Base-by-base conservation (phyloP, 176 grass and related monocot species). In the Musa beccarii region DNA sequence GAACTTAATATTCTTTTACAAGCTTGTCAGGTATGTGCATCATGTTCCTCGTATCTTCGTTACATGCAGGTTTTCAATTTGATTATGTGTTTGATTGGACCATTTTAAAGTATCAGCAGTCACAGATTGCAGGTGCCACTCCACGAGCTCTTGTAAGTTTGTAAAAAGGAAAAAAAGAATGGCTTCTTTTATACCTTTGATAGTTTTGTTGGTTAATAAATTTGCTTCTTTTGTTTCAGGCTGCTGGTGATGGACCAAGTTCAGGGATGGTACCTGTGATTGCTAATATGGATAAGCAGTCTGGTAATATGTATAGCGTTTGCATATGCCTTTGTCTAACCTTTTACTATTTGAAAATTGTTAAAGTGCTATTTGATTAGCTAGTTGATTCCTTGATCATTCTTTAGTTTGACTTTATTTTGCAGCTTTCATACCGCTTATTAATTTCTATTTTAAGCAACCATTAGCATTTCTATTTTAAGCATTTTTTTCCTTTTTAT, bases 81-180 rank as follows among this genome's bases (percentile, higher is more conserved):
- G 75, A 78, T 66, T 78, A 78, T 66, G 75, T 78, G 49, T 78
- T 78, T 26, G 75, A 78, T 66, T 78, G 75, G 75, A 78, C 75
- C 63, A 78, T 78, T 78, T 53, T 78, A 50, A 78, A 78, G 50
- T 66, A 78, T 66, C 75, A 78, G 20, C 75, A 78, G 21, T 53
- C 75, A 52, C 75, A 78, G 17, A 66, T 78, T 54, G 12, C 75
- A 67, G 63, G 75, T 29, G 12, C 51, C 54, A 61, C 75, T 11
- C 50, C 61, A 67, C 75, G 23, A 78, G 62, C 75, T 78, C 8
- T 67, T 51, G 75, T 78, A 53, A 54, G 75, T 78, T 16, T 63
- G 57, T 22, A 78, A 16, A 26, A 53, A 15, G 17, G 23, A 59
- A 19, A 43, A 43, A 43, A 5, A 43, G 34, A n/a, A 59, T 75